Evolutionary conservation across 2,329 filamentous ascomycete genomes (phyloP), one percentile per base, ranked within the genome.

Genomic region (Cladophialophora immunda): DNA sequence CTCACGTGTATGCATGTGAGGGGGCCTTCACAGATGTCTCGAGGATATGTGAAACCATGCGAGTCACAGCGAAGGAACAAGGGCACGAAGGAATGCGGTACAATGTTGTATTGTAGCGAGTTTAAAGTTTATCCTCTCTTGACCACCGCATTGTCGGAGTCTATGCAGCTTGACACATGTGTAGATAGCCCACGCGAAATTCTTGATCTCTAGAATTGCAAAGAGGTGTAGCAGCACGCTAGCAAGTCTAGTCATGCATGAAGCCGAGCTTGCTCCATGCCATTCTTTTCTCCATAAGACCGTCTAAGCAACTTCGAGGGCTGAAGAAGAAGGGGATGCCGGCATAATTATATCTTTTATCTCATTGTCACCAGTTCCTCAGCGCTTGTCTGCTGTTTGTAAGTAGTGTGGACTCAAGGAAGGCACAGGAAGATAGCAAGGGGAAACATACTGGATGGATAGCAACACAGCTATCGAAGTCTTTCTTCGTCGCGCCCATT

Each of bases 401-500:
- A 41, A 70, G 68, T 34, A 27, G 27, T 27, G 27, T 22, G 34
- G 15, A 2, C 36, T 22, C 6, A 22, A 41, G 8, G 9, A 17
- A 11, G 32, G 41, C n/a, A 47, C 25, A 6, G 22, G 9, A 25
- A n/a, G 13, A 62, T 4, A 22, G 9, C 1, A 22, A 22, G 30
- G 19, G 7, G 3, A 19, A 19, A 66, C 68, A 59, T 57, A 70
- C 68, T 22, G 90, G 90, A 79, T 93, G 90, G 73, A 93, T 93
- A 66, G 90, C 90, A 61, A 92, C 88, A 73, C 88, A 90, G 75
- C 83, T 89, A 75, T 93, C 90, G 78, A 93, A 91, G 77, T 92
- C 89, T 72, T 85, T 85, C 86, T 93, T 93, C 62, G 88, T 92
- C 36, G 90, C 90, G 53, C 90, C 90, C 90, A 93, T 92, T 85